These are phyloP conservation scores for Laguncularia racemosa DNA, from an alignment of 345 rosid genomes.

Conservation along the genomic window DNA sequence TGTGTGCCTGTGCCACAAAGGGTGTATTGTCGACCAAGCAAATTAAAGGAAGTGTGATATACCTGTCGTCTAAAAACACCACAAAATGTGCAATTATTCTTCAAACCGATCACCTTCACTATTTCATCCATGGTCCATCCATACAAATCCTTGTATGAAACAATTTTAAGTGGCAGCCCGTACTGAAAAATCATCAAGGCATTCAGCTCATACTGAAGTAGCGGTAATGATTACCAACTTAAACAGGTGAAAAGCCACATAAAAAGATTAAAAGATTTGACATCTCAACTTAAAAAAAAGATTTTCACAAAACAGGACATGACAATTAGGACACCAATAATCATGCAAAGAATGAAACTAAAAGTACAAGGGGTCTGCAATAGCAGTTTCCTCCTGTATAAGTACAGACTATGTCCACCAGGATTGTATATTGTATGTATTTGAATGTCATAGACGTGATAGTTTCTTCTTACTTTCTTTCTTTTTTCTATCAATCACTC, in stretches of 20 bases:
- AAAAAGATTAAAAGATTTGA: background rate
- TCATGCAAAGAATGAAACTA: background rate
- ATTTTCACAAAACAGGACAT: too few species aligned
- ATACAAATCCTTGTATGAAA: conserved; percentile 92
- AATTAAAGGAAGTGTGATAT: background rate
- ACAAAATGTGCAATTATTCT: conserved; percentile 95
- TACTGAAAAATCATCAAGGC: conserved; percentile 32
- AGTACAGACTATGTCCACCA: too few species aligned
- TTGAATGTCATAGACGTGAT: too few species aligned
- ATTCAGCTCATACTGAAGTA: too few species aligned
- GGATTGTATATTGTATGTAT: too few species aligned
- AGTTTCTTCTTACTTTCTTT: too few species aligned
- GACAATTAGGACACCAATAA: background rate
- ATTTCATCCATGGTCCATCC: conserved; percentile 99
- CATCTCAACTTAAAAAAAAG: background rate
- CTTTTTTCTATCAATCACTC: too few species aligned
- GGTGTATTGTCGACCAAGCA: background rate
- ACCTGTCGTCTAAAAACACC: conserved; percentile 97
- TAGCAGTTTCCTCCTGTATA: too few species aligned
- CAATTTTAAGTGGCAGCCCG: conserved; percentile 76
- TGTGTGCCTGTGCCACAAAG: background rate
- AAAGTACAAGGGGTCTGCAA: background rate
- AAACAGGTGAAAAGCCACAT: background rate
- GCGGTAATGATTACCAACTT: too few species aligned
- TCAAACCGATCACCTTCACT: conserved; percentile 86